Conservation (phyloP, 192 early-diverging fungal species). For the Coemansia sp. region DNA sequence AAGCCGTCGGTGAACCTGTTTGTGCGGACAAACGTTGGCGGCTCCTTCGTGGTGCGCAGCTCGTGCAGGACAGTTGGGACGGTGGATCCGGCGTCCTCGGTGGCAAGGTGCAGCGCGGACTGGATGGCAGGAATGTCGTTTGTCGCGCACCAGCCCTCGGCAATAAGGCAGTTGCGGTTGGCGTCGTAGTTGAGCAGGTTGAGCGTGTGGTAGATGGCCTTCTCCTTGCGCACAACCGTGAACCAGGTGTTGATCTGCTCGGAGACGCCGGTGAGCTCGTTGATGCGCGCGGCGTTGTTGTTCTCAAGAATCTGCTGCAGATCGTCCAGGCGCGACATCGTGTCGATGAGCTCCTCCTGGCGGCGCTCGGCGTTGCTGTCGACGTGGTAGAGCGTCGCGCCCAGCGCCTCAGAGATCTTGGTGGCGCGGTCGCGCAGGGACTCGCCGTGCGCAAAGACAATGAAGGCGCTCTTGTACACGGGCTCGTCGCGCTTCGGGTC, state of each 20-base stretch:
- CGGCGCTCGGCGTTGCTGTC: conserved; percentile 83
- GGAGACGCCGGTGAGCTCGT: conserved; percentile 82
- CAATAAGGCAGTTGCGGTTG: conserved; percentile 91
- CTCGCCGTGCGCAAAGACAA: conserved; percentile 96
- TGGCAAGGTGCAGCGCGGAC: conserved; percentile 79
- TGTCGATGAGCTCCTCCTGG: conserved; percentile 75
- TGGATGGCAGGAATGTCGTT: conserved; percentile 80
- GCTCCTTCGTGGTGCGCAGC: conserved; percentile 79
- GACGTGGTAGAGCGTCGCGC: conserved; percentile 91
- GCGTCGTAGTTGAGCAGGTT: conserved; percentile 95
- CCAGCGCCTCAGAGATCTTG: conserved; percentile 93
- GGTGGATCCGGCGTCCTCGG: conserved; percentile 84
- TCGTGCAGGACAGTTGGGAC: conserved; percentile 88
- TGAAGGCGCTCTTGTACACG: conserved; percentile 96
- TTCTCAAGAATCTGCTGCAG: conserved; percentile 78
- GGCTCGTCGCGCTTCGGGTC: conserved; percentile 87
- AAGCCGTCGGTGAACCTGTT: conserved; percentile 98
- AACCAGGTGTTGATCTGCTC: conserved; percentile 88
- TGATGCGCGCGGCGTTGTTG: conserved; percentile 78
- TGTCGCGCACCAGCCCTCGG: conserved; percentile 97
- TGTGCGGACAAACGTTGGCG: conserved; percentile 91
- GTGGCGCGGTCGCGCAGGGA: conserved; percentile 86
- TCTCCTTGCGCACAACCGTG: conserved; percentile 93
- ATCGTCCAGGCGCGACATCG: conserved; percentile 87
- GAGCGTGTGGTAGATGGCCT: conserved; percentile 95